Percentiles rank a stretch among this genome's conserved stretches.
These are phyloP conservation scores for Nemania sp. DNA, from an alignment of 2,329 filamentous ascomycete genomes.

Conservation along the genomic window DNA sequence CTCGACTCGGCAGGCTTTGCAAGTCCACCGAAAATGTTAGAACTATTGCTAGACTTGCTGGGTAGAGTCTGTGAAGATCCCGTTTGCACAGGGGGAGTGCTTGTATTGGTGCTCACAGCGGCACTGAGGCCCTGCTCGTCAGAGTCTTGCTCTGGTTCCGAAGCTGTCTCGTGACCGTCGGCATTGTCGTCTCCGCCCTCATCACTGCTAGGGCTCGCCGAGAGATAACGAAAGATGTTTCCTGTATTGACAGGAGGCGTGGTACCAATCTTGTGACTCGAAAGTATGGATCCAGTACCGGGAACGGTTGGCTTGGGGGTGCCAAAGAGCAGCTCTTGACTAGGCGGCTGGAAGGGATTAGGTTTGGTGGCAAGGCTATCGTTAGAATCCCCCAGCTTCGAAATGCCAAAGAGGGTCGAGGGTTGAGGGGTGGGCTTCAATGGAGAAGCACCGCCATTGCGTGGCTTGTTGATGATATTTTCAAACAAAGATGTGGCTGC, in stretches of 20 bases:
- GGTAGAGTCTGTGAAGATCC: constrained; percentile 38
- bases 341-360: constrained; percentile 41
- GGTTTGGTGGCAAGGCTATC: constrained; percentile 38
- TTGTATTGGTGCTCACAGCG: constrained; percentile 46
- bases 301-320: constrained; percentile 41
- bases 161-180: constrained; percentile 52
- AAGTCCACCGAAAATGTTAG: constrained; percentile 30
- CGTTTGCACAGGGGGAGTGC: constrained; percentile 45
- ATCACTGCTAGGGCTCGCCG: constrained; percentile 61
- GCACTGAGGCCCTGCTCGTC: constrained; percentile 50
- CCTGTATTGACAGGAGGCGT: constrained; percentile 35
- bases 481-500: constrained; percentile 61
- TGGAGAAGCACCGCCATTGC: constrained; percentile 37
- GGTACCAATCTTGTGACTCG: constrained; percentile 32
- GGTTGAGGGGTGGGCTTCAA: constrained; percentile 30
- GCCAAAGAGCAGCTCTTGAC: constrained; percentile 45
- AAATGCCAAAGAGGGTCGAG: constrained; percentile 24
- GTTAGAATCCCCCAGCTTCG: constrained; percentile 28
- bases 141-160: constrained; percentile 48
- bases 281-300: constrained; percentile 33
- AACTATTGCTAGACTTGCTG: constrained; percentile 34
- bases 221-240: constrained; percentile 65
- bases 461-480: constrained; percentile 57
- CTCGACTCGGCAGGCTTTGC: constrained; percentile 27
- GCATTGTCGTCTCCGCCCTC: constrained; percentile 50